Percentiles rank a stretch among this genome's conserved stretches.
Conservation (phyloP, 1,284 basidiomycete genomes). For the Filobasidium uniguttulatum region DNA sequence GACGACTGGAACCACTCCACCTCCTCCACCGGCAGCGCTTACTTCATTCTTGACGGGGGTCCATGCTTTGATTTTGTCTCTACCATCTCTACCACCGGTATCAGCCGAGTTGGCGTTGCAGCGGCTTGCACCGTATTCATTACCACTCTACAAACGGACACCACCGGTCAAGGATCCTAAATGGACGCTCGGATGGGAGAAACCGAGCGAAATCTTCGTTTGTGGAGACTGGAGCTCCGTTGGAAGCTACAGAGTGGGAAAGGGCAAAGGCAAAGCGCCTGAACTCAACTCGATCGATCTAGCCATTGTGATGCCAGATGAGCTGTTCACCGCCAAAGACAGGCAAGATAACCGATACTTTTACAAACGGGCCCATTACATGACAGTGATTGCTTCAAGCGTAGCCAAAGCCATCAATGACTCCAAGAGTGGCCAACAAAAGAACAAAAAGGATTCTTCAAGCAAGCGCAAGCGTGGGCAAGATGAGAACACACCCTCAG, state of each 20-base stretch:
- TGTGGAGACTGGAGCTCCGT: slow-evolving; percentile 46
- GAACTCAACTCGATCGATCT: slow-evolving; percentile 62
- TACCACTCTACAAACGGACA: slow-evolving; percentile 49
- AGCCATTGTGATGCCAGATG: slow-evolving; percentile 73
- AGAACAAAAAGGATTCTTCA: slow-evolving; percentile 1
- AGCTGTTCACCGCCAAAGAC: slow-evolving; percentile 91
- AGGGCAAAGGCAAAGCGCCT: slow-evolving; percentile 33
- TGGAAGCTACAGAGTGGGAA: slow-evolving; percentile 41
- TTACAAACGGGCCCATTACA: slow-evolving; percentile 82
- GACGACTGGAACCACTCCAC: slow-evolving; percentile 17
- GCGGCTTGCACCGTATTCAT: slow-evolving; percentile 44
- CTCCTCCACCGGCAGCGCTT: slow-evolving; percentile 32
- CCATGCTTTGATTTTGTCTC: slow-evolving; percentile 46
- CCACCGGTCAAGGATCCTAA: slow-evolving; percentile 52
- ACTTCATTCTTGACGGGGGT: slow-evolving; percentile 65
- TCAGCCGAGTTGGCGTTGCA: slow-evolving; percentile 52
- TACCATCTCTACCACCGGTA: slow-evolving; percentile 48
- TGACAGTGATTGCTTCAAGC: slow-evolving; percentile 62
- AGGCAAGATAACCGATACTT: slow-evolving; percentile 81
- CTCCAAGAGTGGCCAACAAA: slow-evolving; percentile 26
- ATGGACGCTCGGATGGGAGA: slow-evolving; percentile 56
- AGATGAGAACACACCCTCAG: too few relatives aligned
- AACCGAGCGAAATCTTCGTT: slow-evolving; percentile 39
- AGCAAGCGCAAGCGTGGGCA: slow-evolving; percentile 32
- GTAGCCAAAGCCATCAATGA: slow-evolving; percentile 39